A percentile compares a stretch with the other conserved stretches of the same genome.
phyloP scores from a whole-genome alignment of 768 basidiomycete species.

The Gyrodon lividus region DNA sequence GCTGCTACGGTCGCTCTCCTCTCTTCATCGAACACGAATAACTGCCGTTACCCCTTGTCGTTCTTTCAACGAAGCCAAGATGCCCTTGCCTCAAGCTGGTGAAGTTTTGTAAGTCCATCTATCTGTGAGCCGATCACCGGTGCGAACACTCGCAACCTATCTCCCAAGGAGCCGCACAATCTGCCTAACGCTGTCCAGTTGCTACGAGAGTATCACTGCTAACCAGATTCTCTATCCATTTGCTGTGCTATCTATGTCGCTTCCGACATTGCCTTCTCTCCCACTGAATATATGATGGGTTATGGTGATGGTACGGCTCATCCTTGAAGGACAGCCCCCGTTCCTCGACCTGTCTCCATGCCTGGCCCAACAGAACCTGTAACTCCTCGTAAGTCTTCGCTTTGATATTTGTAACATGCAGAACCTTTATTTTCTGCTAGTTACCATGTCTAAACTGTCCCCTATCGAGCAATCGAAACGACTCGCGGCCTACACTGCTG shows the following conservation, averaged over 20 bases:
- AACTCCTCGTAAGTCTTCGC: conserved; percentile 7
- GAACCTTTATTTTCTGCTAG: conserved; percentile 3
- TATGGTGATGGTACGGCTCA: background rate
- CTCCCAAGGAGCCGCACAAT: background rate
- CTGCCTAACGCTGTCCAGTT: background rate
- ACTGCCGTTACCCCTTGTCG: background rate
- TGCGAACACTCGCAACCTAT: background rate
- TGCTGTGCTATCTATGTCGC: background rate
- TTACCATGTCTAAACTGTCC: conserved; percentile 30
- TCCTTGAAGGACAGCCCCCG: conserved; percentile 11
- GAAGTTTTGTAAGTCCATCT: conserved; percentile 17
- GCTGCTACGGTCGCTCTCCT: conserved; percentile 8
- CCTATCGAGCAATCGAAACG: conserved; percentile 80
- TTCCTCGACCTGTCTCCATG: conserved; percentile 12
- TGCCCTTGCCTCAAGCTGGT: conserved; percentile 10
- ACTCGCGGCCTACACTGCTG: conserved; percentile 91
- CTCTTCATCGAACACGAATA: conserved; percentile 3
- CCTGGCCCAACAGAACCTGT: background rate
- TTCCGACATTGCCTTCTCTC: background rate
- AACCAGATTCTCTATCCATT: background rate
- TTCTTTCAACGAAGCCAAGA: conserved; percentile 7
- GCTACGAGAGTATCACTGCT: background rate
- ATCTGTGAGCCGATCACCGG: background rate
- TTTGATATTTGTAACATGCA: background rate
- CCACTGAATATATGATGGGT: background rate